phyloP scores from a whole-genome alignment of 805 yeast genomes.

The Candida pseudofarinosa region DNA sequence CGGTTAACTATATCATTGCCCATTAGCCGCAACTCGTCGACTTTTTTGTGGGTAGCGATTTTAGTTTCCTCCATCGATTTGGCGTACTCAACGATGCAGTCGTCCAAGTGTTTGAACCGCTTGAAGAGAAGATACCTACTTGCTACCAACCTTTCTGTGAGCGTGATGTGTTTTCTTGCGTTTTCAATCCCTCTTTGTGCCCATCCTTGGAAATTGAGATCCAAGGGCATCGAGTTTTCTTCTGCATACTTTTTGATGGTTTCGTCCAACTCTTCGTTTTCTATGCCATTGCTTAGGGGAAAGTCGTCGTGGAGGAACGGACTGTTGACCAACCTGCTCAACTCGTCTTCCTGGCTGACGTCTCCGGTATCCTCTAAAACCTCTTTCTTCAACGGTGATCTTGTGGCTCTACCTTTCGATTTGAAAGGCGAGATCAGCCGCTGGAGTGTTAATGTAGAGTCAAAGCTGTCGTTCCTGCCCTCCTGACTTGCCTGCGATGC shows the following conservation, averaged over 20 bases:
- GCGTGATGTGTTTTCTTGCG: neutral
- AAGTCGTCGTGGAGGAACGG: neutral
- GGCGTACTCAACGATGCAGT: slow-evolving; percentile 1
- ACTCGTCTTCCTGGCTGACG: neutral
- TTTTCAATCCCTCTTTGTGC: neutral
- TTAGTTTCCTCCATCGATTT: neutral
- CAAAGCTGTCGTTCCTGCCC: slow-evolving; percentile 4
- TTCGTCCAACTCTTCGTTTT: slow-evolving; percentile 1
- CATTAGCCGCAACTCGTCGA: neutral
- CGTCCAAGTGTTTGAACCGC: neutral
- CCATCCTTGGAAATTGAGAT: neutral
- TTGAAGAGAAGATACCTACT: neutral
- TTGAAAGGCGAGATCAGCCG: slow-evolving; percentile 2
- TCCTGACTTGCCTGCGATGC: neutral
- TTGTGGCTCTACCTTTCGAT: slow-evolving; percentile 1
- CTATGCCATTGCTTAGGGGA: neutral
- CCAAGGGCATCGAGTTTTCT: neutral
- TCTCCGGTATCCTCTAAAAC: neutral
- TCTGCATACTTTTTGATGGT: neutral
- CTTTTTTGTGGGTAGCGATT: neutral
- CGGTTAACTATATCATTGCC: neutral
- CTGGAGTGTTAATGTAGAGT: slow-evolving; percentile 6
- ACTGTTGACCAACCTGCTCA: neutral
- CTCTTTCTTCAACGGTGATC: slow-evolving; percentile 10
- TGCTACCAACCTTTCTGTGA: neutral